Evolutionary conservation across 202 grass and related monocot genomes (phyloP), one percentile per base, ranked within the genome.

Genomic region (Carex arenaria): DNA sequence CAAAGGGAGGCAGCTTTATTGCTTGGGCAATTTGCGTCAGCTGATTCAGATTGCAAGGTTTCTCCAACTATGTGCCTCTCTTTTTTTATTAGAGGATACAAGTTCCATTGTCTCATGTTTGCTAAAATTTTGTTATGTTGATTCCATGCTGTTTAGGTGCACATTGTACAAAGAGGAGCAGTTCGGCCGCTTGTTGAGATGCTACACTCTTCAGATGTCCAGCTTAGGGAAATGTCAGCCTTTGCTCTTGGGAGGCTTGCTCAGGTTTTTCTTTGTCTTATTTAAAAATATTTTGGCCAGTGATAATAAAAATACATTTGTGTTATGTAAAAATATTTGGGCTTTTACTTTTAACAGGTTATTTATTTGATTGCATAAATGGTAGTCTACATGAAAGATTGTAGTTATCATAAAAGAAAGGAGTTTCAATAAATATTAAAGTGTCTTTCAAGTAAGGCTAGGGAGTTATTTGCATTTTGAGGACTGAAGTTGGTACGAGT

Each of bases 1-100:
- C 96, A 99, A 94, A 93, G 96, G 80, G 96, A 99, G 89, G 96
- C 96, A 87, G 96, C 96, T 85, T 92, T 99, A 61, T 92, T 99
- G 60, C 81, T 99, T 67, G 96, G 96, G 70, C 96, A 99, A 77
- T 99, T 99, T 91, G 96, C 96, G 84, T 99, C 96, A 1, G 91
- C 93, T 47, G 96, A 99, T 80, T 99, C 96, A 43, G 96, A 99
- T 76, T 96, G 96, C 90, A 99, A 99, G 93, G 96, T 99, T 59
- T 80, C 72, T 30, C 69, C 52, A 87, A 6, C 53, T 91, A 45
- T 66, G 60, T 66, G 20, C 15, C 5, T 17, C 49, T 53, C 45
- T 82, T 36, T 78, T 78, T 57, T 83, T 64, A 20, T 75, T 36
- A 82, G 6, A 54, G 60, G 19, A 19, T 36, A 75, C 84, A 87